phyloP scores from a whole-genome alignment of 1,139 yeast species.

The Blastobotrys buckinghamii region DNA sequence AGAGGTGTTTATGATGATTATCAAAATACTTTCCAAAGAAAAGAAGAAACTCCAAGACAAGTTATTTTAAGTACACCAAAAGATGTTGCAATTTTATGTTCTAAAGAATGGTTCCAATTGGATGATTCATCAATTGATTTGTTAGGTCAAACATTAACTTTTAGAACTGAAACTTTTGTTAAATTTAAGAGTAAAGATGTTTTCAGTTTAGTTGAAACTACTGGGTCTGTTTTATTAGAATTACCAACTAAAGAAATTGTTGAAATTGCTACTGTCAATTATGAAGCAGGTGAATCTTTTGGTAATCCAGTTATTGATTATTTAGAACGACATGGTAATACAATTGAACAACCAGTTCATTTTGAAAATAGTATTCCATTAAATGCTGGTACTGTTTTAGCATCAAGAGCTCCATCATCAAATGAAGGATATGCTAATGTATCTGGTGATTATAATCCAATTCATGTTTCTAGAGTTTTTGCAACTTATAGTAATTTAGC shows the following conservation, averaged over 20 bases:
- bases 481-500: constrained; percentile 90
- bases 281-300: constrained; percentile 86
- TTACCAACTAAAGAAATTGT: constrained; percentile 88
- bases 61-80: constrained; percentile 65
- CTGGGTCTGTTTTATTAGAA: constrained; percentile 82
- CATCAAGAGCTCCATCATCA: constrained; percentile 72
- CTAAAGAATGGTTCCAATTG: constrained; percentile 97
- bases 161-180: constrained; percentile 83
- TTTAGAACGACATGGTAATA: constrained; percentile 82
- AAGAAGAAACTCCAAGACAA: constrained; percentile 82
- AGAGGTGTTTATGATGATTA: constrained; percentile 86
- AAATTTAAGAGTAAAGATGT: constrained; percentile 72
- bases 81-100: constrained; percentile 87
- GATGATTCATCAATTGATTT: constrained; percentile 63
- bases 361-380: constrained; percentile 91
- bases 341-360: constrained; percentile 88
- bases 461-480: constrained; percentile 93
- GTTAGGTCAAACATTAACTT: constrained; percentile 73
- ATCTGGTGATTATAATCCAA: constrained; percentile 97
- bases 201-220: constrained; percentile 73
- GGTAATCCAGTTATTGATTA: constrained; percentile 98
- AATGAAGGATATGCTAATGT: constrained; percentile 96
- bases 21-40: constrained; percentile 88
- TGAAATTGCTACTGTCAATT: constrained; percentile 80
- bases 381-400: constrained; percentile 65